Base-by-base conservation (phyloP, 352 stramenopile species). In the Pythium insidiosum region DNA sequence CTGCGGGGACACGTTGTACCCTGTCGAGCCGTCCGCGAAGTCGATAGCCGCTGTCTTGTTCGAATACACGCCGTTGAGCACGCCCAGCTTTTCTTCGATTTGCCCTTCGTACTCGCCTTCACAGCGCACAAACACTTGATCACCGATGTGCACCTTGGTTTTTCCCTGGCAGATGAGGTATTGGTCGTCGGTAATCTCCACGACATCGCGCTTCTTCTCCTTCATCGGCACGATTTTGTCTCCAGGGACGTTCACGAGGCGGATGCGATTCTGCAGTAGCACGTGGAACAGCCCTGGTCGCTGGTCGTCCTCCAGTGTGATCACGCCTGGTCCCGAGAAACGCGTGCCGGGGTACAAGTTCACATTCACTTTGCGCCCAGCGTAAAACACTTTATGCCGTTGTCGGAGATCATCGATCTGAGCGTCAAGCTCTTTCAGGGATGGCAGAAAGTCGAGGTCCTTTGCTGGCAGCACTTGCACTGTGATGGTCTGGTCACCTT, bases 61-160 rank as follows among this genome's bases (percentile, higher is more conserved):
- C 13, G 73, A 85, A 46, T 84, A 88, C n/a, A 88, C 60, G 15
- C 76, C 76, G 28, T 88, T 88, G 1, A 88, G 44, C 31, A 84
- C 58, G 1, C 76, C 76, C 15, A 86, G 40, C 34, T 86, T 88
- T 20, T 86, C 68, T 47, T 86, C 73, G 3, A 61, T 46, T 21
- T 65, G 38, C 28, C 53, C 64, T 25, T 82, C 71, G 26, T 65
- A 55, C 20, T 86, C 73, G 19, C 64, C 62, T 26, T 75, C 65
- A 39, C 68, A 84, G 35, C 76, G 71, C 41, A 86, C 76, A 25
- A 75, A 71, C 10, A 88, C 72, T 45, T 86, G 76, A 38, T 88
- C 76, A n/a, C 76, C 76, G 22, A 88, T 86, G 55, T 79, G 73
- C 10, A 86, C 73, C 38, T 80, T 84, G 1, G 61, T 42, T 47